Evolutionary conservation across 2,329 filamentous ascomycete genomes (phyloP).

Genomic region (Harringtonia lauricola): DNA sequence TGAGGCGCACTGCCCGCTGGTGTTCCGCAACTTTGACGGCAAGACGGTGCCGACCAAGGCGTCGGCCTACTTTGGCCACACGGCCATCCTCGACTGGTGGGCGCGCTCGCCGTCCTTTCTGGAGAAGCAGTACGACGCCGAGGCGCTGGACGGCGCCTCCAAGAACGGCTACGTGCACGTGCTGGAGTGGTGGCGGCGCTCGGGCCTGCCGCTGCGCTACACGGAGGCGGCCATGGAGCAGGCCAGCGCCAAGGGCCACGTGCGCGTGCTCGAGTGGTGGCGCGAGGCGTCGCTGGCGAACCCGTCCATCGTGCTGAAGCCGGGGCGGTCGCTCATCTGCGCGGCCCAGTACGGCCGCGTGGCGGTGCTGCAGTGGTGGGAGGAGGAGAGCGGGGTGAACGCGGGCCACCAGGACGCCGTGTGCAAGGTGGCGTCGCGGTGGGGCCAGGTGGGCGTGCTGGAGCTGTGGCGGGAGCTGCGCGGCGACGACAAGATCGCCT

Average conservation of each 20-base stretch:
- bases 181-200: constrained; percentile 80
- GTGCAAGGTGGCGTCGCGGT: constrained; percentile 71
- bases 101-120: constrained; percentile 70
- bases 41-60: constrained; percentile 81
- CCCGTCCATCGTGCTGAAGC: constrained; percentile 50
- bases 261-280: constrained; percentile 93
- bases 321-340: constrained; percentile 73
- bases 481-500: constrained; percentile 40
- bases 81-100: constrained; percentile 87
- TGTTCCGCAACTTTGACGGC: constrained; percentile 80
- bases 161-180: constrained; percentile 76
- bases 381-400: constrained; percentile 67
- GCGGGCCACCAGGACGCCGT: constrained; percentile 73
- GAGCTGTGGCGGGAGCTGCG: constrained; percentile 71
- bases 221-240: constrained; percentile 82
- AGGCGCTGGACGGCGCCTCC: constrained; percentile 80
- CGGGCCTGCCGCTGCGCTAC: constrained; percentile 68
- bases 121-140: constrained; percentile 74
- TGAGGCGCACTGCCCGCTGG: constrained; percentile 50
- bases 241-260: constrained; percentile 71
- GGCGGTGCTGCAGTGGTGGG: constrained; percentile 79
- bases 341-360: constrained; percentile 75
- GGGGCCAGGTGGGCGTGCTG: constrained; percentile 74
- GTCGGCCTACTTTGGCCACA: constrained; percentile 74
- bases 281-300: constrained; percentile 40